phyloP scores from a whole-genome alignment of 225 moss, liverwort and hornwort species.

The Bryum argenteum region DNA sequence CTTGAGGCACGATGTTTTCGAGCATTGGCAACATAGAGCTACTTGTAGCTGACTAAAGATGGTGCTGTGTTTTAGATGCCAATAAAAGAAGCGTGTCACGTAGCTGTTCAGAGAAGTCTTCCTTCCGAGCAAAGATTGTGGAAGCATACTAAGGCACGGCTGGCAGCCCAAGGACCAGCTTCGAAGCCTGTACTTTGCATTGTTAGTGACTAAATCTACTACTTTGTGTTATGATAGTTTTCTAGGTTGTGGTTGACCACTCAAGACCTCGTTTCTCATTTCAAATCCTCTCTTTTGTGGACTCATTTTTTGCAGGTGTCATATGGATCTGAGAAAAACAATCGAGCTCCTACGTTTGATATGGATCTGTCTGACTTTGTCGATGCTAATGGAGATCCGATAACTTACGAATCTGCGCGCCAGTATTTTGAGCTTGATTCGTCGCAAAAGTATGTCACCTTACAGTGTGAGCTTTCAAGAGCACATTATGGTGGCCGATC shows the following conservation, averaged over 20 bases:
- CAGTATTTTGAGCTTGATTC: conserved; percentile 77
- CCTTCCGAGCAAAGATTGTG: conserved; percentile 74
- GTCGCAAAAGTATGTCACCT: conserved; percentile 66
- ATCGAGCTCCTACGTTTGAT: conserved; percentile 86
- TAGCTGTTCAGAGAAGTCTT: conserved; percentile 78
- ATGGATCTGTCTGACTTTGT: conserved; percentile 88
- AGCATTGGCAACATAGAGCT: conserved; percentile 10
- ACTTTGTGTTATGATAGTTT: conserved; percentile 1
- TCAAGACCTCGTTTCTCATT: not conserved
- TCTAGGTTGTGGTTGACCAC: not conserved
- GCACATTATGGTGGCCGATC: not conserved
- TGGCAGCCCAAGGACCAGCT: conserved; percentile 47
- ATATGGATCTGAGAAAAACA: conserved; percentile 77
- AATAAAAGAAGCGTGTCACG: conserved; percentile 90
- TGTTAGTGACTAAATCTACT: conserved; percentile 51
- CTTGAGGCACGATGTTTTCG: conserved; percentile 12
- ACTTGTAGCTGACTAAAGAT: conserved; percentile 5
- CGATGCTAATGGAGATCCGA: conserved; percentile 66
- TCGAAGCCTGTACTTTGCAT: conserved; percentile 78
- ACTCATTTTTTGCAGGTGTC: conserved; percentile 61
- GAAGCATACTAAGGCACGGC: conserved; percentile 79
- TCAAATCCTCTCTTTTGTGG: conserved; percentile 9
- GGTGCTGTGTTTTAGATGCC: conserved; percentile 67
- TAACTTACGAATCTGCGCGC: conserved; percentile 72
- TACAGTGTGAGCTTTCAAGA: not conserved